Percentiles rank a stretch among this genome's conserved stretches.
Conservation (phyloP, 73 alveolate genomes). For the Paraurostyla sp. region DNA sequence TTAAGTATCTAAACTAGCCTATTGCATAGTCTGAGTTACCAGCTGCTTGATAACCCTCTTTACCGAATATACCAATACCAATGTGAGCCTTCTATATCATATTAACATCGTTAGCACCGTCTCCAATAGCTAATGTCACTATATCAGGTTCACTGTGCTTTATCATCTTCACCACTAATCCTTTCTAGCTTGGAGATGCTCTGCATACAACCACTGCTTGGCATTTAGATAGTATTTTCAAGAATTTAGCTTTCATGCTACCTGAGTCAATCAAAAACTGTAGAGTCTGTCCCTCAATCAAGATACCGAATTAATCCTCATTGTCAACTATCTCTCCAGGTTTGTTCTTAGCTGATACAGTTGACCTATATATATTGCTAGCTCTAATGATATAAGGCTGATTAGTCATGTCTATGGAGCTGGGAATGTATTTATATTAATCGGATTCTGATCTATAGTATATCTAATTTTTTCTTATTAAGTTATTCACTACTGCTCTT, state of each 20-base stretch:
- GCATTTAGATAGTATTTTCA: conserved; percentile 78
- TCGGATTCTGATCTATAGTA: not conserved
- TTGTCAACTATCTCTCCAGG: not conserved
- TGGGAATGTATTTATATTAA: conserved; percentile 17
- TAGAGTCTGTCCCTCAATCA: conserved; percentile 56
- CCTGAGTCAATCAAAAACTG: not conserved
- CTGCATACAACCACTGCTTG: conserved; percentile 94
- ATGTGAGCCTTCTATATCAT: conserved; percentile 96
- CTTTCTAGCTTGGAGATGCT: conserved; percentile 96
- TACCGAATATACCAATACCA: conserved; percentile 94
- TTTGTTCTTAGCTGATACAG: not conserved
- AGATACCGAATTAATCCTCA: conserved; percentile 45
- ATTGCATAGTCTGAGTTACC: conserved; percentile 85
- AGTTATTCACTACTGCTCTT: not conserved
- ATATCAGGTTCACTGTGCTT: conserved; percentile 74
- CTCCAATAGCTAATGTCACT: conserved; percentile 97
- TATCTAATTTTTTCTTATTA: conserved; percentile 10
- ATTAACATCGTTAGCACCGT: conserved; percentile 99
- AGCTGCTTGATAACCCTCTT: conserved; percentile 96
- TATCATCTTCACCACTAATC: conserved; percentile 92
- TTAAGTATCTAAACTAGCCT: conserved; percentile 82
- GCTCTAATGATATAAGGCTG: conserved; percentile 1
- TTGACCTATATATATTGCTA: conserved; percentile 30
- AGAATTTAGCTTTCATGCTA: conserved; percentile 62
- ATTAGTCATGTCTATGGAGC: not conserved